Percentiles rank a stretch among this genome's conserved stretches.
Conservation (phyloP, 1,284 basidiomycete genomes). For the Pulchroboletus neoregius region DNA sequence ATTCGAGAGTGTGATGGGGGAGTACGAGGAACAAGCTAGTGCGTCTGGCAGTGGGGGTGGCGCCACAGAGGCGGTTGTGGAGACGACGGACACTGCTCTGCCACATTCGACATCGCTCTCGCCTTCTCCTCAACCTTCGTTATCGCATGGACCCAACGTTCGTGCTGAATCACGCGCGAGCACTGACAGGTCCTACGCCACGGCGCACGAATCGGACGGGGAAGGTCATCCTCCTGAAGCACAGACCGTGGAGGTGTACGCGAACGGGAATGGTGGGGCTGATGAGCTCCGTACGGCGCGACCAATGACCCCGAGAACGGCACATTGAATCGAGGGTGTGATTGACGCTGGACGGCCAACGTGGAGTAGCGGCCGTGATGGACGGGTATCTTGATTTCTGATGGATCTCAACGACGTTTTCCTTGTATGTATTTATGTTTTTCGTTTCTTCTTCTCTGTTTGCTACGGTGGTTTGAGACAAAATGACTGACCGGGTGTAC, state of each 20-base stretch:
- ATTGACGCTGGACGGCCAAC: too few relatives aligned
- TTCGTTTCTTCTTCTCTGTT: neutral
- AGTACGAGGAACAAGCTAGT: neutral
- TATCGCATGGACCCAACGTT: neutral
- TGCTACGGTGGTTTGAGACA: neutral
- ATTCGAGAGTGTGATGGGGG: constrained; percentile 18
- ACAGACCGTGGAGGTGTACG: too few relatives aligned
- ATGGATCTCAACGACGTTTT: neutral
- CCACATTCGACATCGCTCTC: constrained; percentile 3
- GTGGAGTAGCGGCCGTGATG: too few relatives aligned
- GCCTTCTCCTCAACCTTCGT: constrained; percentile 1
- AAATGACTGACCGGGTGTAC: too few relatives aligned
- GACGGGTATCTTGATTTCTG: neutral
- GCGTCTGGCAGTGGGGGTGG: neutral
- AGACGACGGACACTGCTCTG: neutral
- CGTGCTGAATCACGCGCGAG: constrained; percentile 20
- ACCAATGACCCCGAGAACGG: constrained; percentile 1
- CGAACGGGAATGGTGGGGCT: constrained; percentile 1
- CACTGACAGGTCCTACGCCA: constrained; percentile 11
- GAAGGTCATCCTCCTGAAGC: neutral
- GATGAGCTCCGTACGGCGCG: constrained; percentile 17
- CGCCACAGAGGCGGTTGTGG: neutral
- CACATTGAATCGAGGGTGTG: too few relatives aligned
- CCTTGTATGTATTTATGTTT: neutral
- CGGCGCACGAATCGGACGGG: constrained; percentile 5